These are phyloP conservation scores for Rhamnella rubrinervis DNA, from an alignment of 331 rosid genomes.

Conservation along the genomic window DNA sequence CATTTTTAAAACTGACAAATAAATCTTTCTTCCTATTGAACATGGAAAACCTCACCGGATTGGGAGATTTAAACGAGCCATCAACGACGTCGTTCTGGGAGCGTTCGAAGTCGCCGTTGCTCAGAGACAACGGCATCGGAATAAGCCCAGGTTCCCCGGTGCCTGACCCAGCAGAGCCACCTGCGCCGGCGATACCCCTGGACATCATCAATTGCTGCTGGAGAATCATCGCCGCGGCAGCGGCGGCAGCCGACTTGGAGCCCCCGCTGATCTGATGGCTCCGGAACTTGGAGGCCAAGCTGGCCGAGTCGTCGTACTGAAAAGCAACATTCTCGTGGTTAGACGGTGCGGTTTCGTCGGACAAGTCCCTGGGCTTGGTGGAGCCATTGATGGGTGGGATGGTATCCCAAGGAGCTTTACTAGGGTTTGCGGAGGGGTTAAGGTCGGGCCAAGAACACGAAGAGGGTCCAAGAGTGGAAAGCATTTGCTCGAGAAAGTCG, in stretches of 20 bases:
- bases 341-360: slow-evolving; percentile 34
- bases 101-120: slow-evolving; percentile 43
- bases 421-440: slow-evolving; percentile 35
- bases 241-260: slow-evolving; percentile 32
- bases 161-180: background rate
- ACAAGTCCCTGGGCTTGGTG: slow-evolving; percentile 27
- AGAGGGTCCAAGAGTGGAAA: slow-evolving; percentile 52
- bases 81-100: slow-evolving; percentile 62
- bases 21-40: background rate
- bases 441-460: slow-evolving; percentile 61
- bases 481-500: slow-evolving; percentile 87
- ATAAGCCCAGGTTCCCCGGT: slow-evolving; percentile 38
- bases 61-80: slow-evolving; percentile 54
- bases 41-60: slow-evolving; percentile 32
- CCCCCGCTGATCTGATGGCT: slow-evolving; percentile 66
- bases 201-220: slow-evolving; percentile 72
- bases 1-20: background rate
- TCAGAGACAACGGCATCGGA: slow-evolving; percentile 47
- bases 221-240: slow-evolving; percentile 63
- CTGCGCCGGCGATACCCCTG: slow-evolving; percentile 27
- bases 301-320: slow-evolving; percentile 52
- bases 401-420: slow-evolving; percentile 21
- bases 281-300: slow-evolving; percentile 64
- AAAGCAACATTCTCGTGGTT: slow-evolving; percentile 34
- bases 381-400: slow-evolving; percentile 8